These are phyloP conservation scores for Gymnopilus dilepis DNA, from an alignment of 768 basidiomycete genomes.

Conservation along the genomic window DNA sequence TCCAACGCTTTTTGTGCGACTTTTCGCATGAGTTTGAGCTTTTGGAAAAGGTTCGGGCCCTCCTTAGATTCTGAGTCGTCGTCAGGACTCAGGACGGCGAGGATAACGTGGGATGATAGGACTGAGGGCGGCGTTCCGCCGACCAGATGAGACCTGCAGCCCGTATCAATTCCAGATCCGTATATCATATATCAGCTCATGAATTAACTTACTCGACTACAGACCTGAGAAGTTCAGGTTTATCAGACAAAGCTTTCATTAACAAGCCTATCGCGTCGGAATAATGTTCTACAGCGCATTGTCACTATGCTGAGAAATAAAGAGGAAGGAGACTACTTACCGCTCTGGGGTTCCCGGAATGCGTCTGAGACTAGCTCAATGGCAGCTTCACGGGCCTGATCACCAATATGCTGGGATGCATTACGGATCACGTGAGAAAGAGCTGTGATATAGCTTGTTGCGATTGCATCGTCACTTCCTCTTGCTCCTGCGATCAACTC, in stretches of 20 bases:
- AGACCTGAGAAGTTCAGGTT: slow-evolving; percentile 65
- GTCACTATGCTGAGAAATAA: slow-evolving; percentile 14
- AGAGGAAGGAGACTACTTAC: slow-evolving; percentile 39
- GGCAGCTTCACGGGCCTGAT: slow-evolving; percentile 73
- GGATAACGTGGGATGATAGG: slow-evolving; percentile 63
- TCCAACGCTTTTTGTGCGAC: slow-evolving; percentile 79
- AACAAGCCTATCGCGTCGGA: slow-evolving; percentile 66
- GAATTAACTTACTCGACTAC: slow-evolving; percentile 65
- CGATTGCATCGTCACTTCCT: slow-evolving; percentile 69
- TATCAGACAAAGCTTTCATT: slow-evolving; percentile 65
- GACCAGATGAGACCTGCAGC: slow-evolving; percentile 61
- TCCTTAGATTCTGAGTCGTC: slow-evolving; percentile 46
- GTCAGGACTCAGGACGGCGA: slow-evolving; percentile 55
- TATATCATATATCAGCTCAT: not conserved
- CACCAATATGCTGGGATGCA: slow-evolving; percentile 77
- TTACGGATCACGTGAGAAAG: slow-evolving; percentile 75
- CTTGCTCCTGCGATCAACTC: slow-evolving; percentile 74
- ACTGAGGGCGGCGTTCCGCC: slow-evolving; percentile 71
- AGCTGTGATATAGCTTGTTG: slow-evolving; percentile 76
- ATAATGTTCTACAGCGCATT: slow-evolving; percentile 61
- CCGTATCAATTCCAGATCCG: slow-evolving; percentile 7
- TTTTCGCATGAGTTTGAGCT: slow-evolving; percentile 59
- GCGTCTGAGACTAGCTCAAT: slow-evolving; percentile 79
- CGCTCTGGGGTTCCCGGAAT: slow-evolving; percentile 74
- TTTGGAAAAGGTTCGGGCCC: slow-evolving; percentile 65